Conservation (phyloP, 768 basidiomycete genomes). For the Filobasidium wieringae region DNA sequence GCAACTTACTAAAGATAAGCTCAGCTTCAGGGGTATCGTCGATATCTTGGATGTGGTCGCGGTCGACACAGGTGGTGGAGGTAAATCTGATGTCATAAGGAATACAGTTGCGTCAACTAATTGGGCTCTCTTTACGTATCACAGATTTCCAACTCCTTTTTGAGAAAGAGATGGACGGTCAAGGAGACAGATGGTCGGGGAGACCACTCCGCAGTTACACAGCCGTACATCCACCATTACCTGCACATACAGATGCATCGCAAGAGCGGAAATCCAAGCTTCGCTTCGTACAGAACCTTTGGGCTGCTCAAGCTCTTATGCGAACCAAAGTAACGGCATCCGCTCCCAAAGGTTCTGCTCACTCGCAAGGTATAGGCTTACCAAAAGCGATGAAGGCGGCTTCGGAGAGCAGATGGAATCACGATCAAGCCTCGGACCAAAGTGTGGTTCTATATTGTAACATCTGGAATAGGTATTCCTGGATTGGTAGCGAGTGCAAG, state of each 20-base stretch:
- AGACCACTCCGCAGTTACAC: conserved; percentile 70
- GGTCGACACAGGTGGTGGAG: conserved; percentile 64
- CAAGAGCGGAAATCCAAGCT: conserved; percentile 58
- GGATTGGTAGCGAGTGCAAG: conserved; percentile 58
- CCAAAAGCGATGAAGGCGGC: conserved; percentile 11
- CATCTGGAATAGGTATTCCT: conserved; percentile 60
- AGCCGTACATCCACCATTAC: conserved; percentile 62
- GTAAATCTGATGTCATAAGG: conserved; percentile 42
- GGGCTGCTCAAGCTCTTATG: conserved; percentile 73
- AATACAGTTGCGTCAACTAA: not conserved
- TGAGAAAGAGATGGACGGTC: conserved; percentile 67
- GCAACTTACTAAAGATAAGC: conserved; percentile 56
- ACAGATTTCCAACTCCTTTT: conserved; percentile 76
- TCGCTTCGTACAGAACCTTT: conserved; percentile 76
- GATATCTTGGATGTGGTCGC: conserved; percentile 73
- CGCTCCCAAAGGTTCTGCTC: conserved; percentile 41
- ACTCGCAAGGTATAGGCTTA: not conserved
- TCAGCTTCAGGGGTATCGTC: conserved; percentile 72
- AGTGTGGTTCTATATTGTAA: conserved; percentile 60
- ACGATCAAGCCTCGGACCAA: not conserved
- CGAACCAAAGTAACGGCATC: conserved; percentile 62
- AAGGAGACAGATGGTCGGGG: conserved; percentile 74
- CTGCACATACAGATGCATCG: conserved; percentile 54
- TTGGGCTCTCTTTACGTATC: not conserved
- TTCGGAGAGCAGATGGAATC: not conserved